Conservation (phyloP, 2,329 filamentous ascomycete genomes). For the Monosporascus sp. region DNA sequence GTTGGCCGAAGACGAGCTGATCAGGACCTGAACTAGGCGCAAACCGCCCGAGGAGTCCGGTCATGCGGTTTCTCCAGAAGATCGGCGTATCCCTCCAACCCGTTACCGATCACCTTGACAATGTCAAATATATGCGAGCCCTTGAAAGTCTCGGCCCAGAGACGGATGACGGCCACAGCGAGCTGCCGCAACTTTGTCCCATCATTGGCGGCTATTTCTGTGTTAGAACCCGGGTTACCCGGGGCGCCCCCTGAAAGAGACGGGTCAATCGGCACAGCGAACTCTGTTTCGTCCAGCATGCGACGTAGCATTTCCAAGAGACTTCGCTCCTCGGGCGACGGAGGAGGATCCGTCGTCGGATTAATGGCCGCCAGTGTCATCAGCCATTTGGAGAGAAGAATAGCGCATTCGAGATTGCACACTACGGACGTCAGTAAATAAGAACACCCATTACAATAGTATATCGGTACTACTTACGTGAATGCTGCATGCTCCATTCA, state of each 20-base stretch:
- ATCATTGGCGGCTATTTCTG: conserved; percentile 42
- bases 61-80: conserved; percentile 50
- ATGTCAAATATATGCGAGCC: conserved; percentile 57
- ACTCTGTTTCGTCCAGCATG: conserved; percentile 58
- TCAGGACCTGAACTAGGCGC: conserved; percentile 20
- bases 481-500: conserved; percentile 60
- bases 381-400: conserved; percentile 56
- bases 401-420: conserved; percentile 57
- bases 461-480: conserved; percentile 39
- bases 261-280: conserved; percentile 54
- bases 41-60: conserved; percentile 37
- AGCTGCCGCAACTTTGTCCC: conserved; percentile 48
- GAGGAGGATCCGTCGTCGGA: conserved; percentile 39
- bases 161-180: conserved; percentile 50
- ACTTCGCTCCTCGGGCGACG: conserved; percentile 46
- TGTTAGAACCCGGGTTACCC: conserved; percentile 28
- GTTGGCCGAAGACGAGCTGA: conserved; percentile 5
- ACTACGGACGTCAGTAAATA: conserved; percentile 30
- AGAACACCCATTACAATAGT: background rate
- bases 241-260: conserved; percentile 39
- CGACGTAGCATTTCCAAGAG: conserved; percentile 51
- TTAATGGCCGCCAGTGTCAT: conserved; percentile 49
- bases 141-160: conserved; percentile 59
- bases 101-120: conserved; percentile 51
- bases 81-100: conserved; percentile 52